Conservation (phyloP, 805 yeast species). For the Metschnikowia proteae region DNA sequence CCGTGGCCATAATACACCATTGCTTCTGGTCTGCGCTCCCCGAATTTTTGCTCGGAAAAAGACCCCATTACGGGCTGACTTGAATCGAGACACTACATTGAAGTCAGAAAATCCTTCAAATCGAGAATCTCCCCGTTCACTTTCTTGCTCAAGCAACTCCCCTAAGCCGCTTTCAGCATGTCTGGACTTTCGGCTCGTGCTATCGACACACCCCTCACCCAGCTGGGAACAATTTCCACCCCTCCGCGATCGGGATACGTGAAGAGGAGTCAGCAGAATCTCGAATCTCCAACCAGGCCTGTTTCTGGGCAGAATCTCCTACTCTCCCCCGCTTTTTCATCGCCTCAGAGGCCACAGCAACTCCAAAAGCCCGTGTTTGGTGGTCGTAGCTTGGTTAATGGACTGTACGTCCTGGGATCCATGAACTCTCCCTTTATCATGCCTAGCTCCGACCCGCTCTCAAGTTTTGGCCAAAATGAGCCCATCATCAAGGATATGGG, state of each 20-base stretch:
- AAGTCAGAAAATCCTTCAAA: neutral
- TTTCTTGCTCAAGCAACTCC: neutral
- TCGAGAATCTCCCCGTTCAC: neutral
- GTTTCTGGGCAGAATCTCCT: conserved; percentile 17
- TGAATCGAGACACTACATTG: neutral
- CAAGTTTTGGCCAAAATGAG: neutral
- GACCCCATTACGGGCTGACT: neutral
- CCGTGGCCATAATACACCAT: neutral
- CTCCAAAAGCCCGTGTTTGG: conserved; percentile 13
- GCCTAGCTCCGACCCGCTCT: conserved; percentile 6
- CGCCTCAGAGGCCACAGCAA: conserved; percentile 38
- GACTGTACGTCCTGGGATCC: conserved; percentile 10
- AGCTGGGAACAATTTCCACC: conserved; percentile 30
- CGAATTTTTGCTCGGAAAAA: neutral
- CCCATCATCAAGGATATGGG: neutral
- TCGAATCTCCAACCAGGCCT: conserved; percentile 20
- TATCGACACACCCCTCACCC: conserved; percentile 25
- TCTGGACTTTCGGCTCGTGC: conserved; percentile 3
- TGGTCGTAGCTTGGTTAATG: neutral
- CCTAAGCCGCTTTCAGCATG: neutral
- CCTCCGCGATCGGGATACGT: conserved; percentile 32
- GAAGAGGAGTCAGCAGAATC: conserved; percentile 14
- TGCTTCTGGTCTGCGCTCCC: neutral
- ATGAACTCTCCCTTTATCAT: conserved; percentile 10
- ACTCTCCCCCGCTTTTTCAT: conserved; percentile 46